These are phyloP conservation scores for Domatiomyces catenatus DNA, from an alignment of 2,329 filamentous ascomycete species.

Conservation along the genomic window DNA sequence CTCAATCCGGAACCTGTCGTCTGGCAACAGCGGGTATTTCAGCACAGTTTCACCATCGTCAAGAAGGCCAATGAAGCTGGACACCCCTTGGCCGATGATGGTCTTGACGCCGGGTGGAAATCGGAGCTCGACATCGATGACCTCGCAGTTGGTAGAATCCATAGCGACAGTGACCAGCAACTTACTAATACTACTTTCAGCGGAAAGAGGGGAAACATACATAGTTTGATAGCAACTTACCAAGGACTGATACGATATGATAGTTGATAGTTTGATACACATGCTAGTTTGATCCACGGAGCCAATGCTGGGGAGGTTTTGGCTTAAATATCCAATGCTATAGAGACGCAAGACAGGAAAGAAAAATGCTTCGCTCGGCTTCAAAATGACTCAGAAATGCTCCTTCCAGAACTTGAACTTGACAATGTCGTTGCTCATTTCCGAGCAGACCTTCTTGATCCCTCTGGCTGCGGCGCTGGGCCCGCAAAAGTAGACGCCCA, in stretches of 20 bases:
- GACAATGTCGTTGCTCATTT: slow-evolving; percentile 60
- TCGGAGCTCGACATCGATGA: slow-evolving; percentile 3
- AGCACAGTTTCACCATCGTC: slow-evolving; percentile 2
- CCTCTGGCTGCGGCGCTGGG: slow-evolving; percentile 65
- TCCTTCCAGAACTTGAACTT: slow-evolving; percentile 99
- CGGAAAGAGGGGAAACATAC: too few species aligned
- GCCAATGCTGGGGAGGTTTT: too few species aligned
- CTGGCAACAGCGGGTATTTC: slow-evolving; percentile 3
- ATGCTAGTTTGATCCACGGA: too few species aligned
- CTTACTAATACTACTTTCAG: neutral
- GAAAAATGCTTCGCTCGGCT: too few species aligned
- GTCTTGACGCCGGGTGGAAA: slow-evolving; percentile 3
- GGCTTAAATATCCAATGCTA: too few species aligned
- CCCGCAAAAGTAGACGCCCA: slow-evolving; percentile 97
- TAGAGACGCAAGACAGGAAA: too few species aligned
- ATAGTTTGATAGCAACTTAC: too few species aligned
- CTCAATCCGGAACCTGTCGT: slow-evolving; percentile 1
- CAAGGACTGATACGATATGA: too few species aligned
- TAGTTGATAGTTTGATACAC: too few species aligned
- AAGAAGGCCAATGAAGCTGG: slow-evolving; percentile 3
- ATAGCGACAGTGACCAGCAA: too few species aligned
- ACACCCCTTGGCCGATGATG: slow-evolving; percentile 3
- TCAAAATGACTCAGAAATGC: slow-evolving; percentile 39
- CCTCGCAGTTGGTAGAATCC: slow-evolving; percentile 1
- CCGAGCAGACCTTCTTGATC: slow-evolving; percentile 67